Evolutionary conservation across 495 filamentous ascomycete species (phyloP).

Genomic region (Elaphomyces granulatus): DNA sequence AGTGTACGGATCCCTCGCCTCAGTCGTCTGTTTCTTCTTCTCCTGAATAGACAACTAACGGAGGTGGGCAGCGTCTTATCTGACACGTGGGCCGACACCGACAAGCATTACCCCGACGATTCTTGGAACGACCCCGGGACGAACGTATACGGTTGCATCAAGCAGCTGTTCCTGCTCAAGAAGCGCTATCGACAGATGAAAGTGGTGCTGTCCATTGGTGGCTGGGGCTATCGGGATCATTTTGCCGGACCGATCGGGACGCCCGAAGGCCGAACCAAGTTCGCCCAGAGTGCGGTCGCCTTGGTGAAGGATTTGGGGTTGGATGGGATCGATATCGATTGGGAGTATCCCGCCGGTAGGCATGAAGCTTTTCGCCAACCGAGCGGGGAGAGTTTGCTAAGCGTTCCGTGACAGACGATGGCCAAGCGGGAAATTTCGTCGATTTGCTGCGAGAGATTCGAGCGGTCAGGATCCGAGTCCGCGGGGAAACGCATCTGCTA

Average conservation of each 20-base stretch:
- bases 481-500: too few relatives aligned
- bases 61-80: conserved; percentile 47
- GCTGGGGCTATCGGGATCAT: conserved; percentile 89
- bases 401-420: conserved; percentile 26
- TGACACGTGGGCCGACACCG: conserved; percentile 70
- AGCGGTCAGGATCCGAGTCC: conserved; percentile 20
- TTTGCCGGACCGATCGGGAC: conserved; percentile 58
- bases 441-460: conserved; percentile 53
- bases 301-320: conserved; percentile 55
- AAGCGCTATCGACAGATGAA: conserved; percentile 78
- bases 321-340: conserved; percentile 33
- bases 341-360: conserved; percentile 6
- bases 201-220: conserved; percentile 82
- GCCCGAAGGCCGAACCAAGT: conserved; percentile 47
- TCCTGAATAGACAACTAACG: neutral
- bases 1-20: conserved; percentile 38
- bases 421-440: conserved; percentile 55
- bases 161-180: conserved; percentile 89
- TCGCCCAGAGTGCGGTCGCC: conserved; percentile 54
- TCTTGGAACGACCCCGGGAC: conserved; percentile 32
- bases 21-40: conserved; percentile 1
- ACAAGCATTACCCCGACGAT: conserved; percentile 52
- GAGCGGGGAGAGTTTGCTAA: too few relatives aligned
- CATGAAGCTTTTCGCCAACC: too few relatives aligned
- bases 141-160: conserved; percentile 50